Evolutionary conservation across 192 early-diverging fungal species (phyloP).

Genomic region (Coemansia brasiliensis): DNA sequence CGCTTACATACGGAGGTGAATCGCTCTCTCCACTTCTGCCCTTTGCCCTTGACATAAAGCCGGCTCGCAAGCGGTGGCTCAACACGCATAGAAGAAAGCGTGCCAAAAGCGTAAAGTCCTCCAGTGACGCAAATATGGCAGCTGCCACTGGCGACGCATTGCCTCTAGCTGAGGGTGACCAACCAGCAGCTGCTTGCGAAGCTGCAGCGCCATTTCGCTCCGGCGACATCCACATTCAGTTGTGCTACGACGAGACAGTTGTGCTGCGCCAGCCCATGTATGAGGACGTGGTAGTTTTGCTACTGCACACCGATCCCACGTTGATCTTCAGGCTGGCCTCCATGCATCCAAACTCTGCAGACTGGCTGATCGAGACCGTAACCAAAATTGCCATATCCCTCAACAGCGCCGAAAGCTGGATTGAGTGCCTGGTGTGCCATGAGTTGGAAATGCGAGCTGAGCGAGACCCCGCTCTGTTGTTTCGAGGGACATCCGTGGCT

Average conservation of each 20-base stretch:
- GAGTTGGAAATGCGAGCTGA: slow-evolving; percentile 33
- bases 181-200: not conserved
- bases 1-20: slow-evolving; percentile 34
- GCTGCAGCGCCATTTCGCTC: slow-evolving; percentile 33
- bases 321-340: slow-evolving; percentile 32
- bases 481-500: slow-evolving; percentile 63
- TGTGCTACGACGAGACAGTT: slow-evolving; percentile 49
- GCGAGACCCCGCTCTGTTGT: slow-evolving; percentile 48
- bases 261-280: slow-evolving; percentile 30
- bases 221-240: slow-evolving; percentile 42
- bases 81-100: not conserved
- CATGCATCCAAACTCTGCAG: slow-evolving; percentile 27
- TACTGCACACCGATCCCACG: slow-evolving; percentile 32
- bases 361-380: slow-evolving; percentile 53
- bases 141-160: too few relatives aligned
- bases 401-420: slow-evolving; percentile 26
- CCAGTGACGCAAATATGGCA: not conserved
- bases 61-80: slow-evolving; percentile 12
- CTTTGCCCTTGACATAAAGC: slow-evolving; percentile 17
- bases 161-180: not conserved
- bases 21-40: slow-evolving; percentile 15
- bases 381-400: slow-evolving; percentile 41
- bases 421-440: slow-evolving; percentile 31
- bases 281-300: slow-evolving; percentile 10
- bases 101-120: not conserved